Evolutionary conservation across 306 rosid genomes (phyloP).

Genomic region (Fragaria iinumae): DNA sequence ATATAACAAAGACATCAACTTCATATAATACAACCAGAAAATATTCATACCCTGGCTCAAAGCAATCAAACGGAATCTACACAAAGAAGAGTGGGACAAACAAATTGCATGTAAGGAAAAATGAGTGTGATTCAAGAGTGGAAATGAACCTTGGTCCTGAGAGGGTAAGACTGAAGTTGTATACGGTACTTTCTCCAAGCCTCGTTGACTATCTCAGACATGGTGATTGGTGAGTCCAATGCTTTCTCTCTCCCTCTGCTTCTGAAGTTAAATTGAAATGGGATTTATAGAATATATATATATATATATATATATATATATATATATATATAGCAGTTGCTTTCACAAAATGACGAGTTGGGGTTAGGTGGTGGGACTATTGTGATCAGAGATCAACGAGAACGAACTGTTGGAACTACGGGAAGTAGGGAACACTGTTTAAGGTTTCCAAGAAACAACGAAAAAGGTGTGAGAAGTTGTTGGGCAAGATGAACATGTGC

Average conservation of each 20-base stretch:
- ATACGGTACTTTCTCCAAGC: constrained; percentile 61
- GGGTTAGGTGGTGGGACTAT: constrained; percentile 13
- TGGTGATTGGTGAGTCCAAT: constrained; percentile 44
- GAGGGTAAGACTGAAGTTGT: constrained; percentile 82
- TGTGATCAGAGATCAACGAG: background rate
- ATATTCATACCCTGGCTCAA: background rate
- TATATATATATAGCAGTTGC: background rate
- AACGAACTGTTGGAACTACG: background rate
- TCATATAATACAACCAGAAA: background rate
- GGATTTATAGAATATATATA: constrained; percentile 1
- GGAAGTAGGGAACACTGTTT: background rate
- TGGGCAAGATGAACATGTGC: background rate
- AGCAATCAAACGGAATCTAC: background rate
- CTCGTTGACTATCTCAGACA: constrained; percentile 65
- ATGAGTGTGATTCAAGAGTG: background rate
- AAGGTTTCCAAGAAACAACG: background rate
- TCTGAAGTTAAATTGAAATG: background rate
- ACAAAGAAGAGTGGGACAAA: background rate
- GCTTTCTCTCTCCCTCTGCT: constrained; percentile 3
- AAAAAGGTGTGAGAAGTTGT: background rate
- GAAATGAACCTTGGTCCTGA: constrained; percentile 75
- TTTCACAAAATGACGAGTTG: constrained; percentile 22
- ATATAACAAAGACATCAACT: background rate
- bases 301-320: background rate
- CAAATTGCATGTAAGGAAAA: background rate